Base-by-base conservation (phyloP, 2,329 filamentous ascomycete genomes). In the Capronia americana region DNA sequence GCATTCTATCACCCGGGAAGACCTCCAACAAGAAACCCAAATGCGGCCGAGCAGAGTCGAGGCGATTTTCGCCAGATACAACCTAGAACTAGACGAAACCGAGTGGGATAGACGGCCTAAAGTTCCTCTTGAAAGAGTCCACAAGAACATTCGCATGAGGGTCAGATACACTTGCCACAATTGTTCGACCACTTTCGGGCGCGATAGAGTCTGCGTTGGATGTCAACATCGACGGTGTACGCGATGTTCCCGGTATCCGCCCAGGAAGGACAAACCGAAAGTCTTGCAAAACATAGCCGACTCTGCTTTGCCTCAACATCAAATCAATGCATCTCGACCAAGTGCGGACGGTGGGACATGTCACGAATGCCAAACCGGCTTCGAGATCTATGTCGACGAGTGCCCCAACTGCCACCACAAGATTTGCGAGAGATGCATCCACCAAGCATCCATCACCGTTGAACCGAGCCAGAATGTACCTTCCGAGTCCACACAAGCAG, bases 221-320 rank as follows among this genome's bases (percentile, higher is more conserved):
- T 97, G 93, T 81, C 85, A 90, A 72, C 93, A 97, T 79, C 82
- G 83, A 55, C 87, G 92, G 71, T 97, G 93, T 85, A 90, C 87
- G 75, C 88, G 90, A 74, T 97, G 93, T 77, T 86, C 88, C 30
- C 88, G 92, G 63, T 87, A 90, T 73, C 93, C 93, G 38, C 82
- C 86, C 61, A 88, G 88, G 80, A 87, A 86, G 71, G 84, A 88
- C 74, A 85, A 85, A 70, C 83, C 61, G 30, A 66, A 66, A 55
- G 23, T 38, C 3, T 56, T 51, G 2, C 53, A 50, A 50, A 26
- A 46, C 53, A 20, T 46, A 10, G n/a, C 61, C 23, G 50, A 53
- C 20, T 20, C 34, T 34, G 26, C 17, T 12, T 23, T 28, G 20
- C 11, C 63, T 24, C 32, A 53, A 38, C 26, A 51, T 44, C 3